Percentiles rank a stretch among this genome's conserved stretches.
phyloP scores from a whole-genome alignment of 306 rosid genomes.

The Arachis hypogaea region DNA sequence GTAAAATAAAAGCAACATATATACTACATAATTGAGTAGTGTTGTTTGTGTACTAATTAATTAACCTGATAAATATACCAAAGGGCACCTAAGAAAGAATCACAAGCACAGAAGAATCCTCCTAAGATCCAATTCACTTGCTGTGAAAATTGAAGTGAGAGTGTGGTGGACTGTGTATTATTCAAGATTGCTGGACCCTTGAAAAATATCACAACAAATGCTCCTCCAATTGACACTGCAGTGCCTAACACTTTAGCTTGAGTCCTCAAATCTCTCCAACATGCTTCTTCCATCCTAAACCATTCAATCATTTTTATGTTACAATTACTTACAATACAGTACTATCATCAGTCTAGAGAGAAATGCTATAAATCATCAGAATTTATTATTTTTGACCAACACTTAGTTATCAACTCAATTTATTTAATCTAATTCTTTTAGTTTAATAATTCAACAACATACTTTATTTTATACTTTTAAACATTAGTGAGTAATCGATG shows the following conservation, averaged over 20 bases:
- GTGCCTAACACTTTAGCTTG: slow-evolving; percentile 54
- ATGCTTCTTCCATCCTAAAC: slow-evolving; percentile 54
- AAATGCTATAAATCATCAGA: too few species aligned
- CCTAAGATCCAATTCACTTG: slow-evolving; percentile 47
- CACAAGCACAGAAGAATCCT: slow-evolving; percentile 35
- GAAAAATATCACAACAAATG: slow-evolving; percentile 54
- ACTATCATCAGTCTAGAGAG: too few species aligned
- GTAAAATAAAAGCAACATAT: too few species aligned
- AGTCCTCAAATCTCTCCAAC: slow-evolving; percentile 46
- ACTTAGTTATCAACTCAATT: too few species aligned
- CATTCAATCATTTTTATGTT: not conserved
- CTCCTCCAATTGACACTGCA: slow-evolving; percentile 49
- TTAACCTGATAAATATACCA: slow-evolving; percentile 55
- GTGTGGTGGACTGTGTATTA: not conserved
- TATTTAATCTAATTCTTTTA: too few species aligned
- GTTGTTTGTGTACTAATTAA: not conserved
- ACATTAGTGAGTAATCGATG: too few species aligned
- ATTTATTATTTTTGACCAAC: too few species aligned
- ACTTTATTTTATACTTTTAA: too few species aligned
- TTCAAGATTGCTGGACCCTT: slow-evolving; percentile 48
- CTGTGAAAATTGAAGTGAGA: slow-evolving; percentile 32
- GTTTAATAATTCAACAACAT: too few species aligned
- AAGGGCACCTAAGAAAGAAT: slow-evolving; percentile 35
- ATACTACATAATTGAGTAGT: too few species aligned
- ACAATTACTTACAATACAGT: too few species aligned